Conservation (phyloP, 2,329 filamentous ascomycete genomes). For the Ophiostoma novo-ulmi region DNA sequence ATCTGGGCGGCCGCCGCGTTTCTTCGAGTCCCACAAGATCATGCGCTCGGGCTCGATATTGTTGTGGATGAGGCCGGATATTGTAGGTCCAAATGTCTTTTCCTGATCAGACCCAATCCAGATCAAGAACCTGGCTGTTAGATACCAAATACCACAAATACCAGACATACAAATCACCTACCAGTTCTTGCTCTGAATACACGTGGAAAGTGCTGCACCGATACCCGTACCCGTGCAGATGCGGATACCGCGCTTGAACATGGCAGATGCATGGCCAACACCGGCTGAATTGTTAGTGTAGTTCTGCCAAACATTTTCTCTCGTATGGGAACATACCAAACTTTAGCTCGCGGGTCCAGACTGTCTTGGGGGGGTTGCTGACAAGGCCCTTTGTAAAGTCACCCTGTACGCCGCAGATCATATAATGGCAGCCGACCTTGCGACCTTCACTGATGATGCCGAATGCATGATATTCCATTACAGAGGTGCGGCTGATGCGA, state of each 20-base stretch:
- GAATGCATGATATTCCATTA: slow-evolving; percentile 43
- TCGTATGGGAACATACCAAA: neutral
- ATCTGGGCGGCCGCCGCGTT: slow-evolving; percentile 39
- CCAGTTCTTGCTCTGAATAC: slow-evolving; percentile 28
- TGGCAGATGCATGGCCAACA: slow-evolving; percentile 40
- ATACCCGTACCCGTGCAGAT: slow-evolving; percentile 41
- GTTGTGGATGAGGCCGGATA: slow-evolving; percentile 37
- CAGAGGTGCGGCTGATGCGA: slow-evolving; percentile 39
- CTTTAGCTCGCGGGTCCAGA: slow-evolving; percentile 33
- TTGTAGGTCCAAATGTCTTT: slow-evolving; percentile 37
- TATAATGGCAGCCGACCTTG: slow-evolving; percentile 34
- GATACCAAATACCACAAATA: neutral
- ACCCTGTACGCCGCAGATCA: slow-evolving; percentile 42
- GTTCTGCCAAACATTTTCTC: neutral
- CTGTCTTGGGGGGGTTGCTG: slow-evolving; percentile 37
- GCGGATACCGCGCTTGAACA: slow-evolving; percentile 41
- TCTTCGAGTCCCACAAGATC: slow-evolving; percentile 42
- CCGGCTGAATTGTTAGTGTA: slow-evolving; percentile 38
- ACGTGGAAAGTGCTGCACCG: slow-evolving; percentile 40
- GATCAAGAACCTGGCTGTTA: neutral
- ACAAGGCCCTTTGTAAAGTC: slow-evolving; percentile 40
- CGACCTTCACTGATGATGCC: slow-evolving; percentile 35
- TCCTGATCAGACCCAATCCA: neutral
- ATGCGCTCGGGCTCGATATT: slow-evolving; percentile 40
- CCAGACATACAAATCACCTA: neutral